Evolutionary conservation across 2,329 filamentous ascomycete species (phyloP), one percentile per base, ranked within the genome.

Genomic region (Mariannaea sp.): DNA sequence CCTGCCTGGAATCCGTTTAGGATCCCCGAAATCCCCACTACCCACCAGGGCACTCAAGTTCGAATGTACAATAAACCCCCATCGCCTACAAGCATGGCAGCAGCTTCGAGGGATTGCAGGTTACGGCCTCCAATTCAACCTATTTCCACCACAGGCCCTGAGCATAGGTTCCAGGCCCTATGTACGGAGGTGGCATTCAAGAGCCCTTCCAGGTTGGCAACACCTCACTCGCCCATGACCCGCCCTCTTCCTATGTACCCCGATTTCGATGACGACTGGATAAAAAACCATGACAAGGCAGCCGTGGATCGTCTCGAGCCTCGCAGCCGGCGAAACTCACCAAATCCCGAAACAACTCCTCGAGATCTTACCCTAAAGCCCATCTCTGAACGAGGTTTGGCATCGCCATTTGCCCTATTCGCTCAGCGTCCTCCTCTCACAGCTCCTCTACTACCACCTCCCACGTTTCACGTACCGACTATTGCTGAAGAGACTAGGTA

Each of bases 101-200:
- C 41, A 16, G 49, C 49, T 22, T 43, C 61, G 16, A 45, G 50
- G 50, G 58, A 64, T 46, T 42, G 40, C 6, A 49, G 57, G n/a
- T 17, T 47, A 40, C 60, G 60, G 35, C 65, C 62, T 3, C 27
- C 51, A 10, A 64, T 67, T 45, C 52, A 59, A 4, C 62, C 65
- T 3, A 67, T 67, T 17, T 56, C 45, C 20, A 68, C 64, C 20
- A 55, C 56, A 1, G 54, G 53, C 3, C 52, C 58, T 10, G 56
- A 48, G 7, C 51, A 62, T n/a, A 48, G 36, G 24, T 19, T 43
- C n/a, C 56, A 49, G 20, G 48, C 56, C 13, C 36, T 53, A 7
- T 48, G 52, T 45, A 44, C 56, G 16, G 50, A 55, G 7, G 48
- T 55, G 35, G 27, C 54, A 7, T 58, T 59, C 43, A 64, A 64